These are phyloP conservation scores for Porcisia deanei DNA, from an alignment of 208 protist genomes.

Conservation along the genomic window DNA sequence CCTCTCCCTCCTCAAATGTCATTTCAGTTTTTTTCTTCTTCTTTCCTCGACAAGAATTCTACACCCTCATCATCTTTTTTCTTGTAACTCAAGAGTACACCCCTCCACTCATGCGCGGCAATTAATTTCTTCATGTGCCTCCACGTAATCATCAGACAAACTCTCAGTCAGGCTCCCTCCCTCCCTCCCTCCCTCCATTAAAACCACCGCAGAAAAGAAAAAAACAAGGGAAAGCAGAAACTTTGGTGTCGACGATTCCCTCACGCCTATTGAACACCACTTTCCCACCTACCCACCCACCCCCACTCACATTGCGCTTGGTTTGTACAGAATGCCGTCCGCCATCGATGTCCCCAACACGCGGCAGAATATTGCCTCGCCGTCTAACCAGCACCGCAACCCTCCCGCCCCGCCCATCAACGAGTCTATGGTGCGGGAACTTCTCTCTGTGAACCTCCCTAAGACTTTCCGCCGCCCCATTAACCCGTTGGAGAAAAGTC, in stretches of 20 bases:
- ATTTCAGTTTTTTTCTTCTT: neutral
- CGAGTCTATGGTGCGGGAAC: conserved; percentile 30
- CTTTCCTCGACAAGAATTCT: too few species aligned
- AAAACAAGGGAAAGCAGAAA: neutral
- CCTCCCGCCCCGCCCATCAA: conserved; percentile 7
- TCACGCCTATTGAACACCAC: neutral
- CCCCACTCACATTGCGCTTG: neutral
- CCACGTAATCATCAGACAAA: neutral
- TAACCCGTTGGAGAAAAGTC: conserved; percentile 8
- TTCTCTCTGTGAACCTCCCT: conserved; percentile 24
- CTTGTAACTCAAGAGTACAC: neutral
- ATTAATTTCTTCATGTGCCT: neutral
- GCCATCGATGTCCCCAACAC: conserved; percentile 16
- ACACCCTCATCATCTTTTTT: neutral
- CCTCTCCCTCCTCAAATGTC: neutral
- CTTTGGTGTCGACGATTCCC: neutral
- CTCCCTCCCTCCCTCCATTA: neutral
- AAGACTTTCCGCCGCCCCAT: conserved; percentile 17
- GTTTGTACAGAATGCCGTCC: conserved; percentile 4
- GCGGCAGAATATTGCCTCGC: neutral
- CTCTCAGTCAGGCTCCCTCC: neutral
- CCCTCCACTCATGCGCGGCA: neutral
- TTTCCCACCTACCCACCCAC: neutral
- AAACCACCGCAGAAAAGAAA: neutral
- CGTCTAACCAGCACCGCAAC: neutral